Conservation (phyloP, 2,329 filamentous ascomycete species). For the Teratosphaeria pseudoeucalypti region DNA sequence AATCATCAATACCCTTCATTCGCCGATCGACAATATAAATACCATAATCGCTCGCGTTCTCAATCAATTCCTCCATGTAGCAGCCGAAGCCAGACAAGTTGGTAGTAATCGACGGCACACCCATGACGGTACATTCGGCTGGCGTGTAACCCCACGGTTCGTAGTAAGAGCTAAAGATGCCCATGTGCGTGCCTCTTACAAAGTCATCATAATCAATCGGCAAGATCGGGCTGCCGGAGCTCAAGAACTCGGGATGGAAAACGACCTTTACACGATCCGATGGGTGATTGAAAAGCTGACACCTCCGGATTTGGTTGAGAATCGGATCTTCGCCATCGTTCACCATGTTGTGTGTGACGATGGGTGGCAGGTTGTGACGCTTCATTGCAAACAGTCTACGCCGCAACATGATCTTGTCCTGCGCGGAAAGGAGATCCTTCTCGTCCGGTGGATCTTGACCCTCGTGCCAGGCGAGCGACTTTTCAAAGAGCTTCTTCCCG, state of each 20-base stretch:
- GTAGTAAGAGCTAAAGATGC: conserved; percentile 95
- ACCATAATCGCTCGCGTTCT: conserved; percentile 94
- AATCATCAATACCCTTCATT: conserved; percentile 92
- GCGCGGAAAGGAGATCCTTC: conserved; percentile 85
- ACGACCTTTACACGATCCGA: conserved; percentile 92
- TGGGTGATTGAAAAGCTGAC: conserved; percentile 94
- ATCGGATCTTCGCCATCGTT: conserved; percentile 91
- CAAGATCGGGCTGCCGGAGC: conserved; percentile 87
- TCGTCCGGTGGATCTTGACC: conserved; percentile 89
- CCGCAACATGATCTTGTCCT: conserved; percentile 86
- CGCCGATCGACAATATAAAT: conserved; percentile 98
- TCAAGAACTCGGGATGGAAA: conserved; percentile 97
- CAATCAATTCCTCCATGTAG: conserved; percentile 98
- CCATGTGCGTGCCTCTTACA: conserved; percentile 89
- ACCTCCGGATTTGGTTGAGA: conserved; percentile 87
- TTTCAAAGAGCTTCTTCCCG: conserved; percentile 87
- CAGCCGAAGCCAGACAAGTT: conserved; percentile 97
- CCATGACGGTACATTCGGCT: conserved; percentile 97
- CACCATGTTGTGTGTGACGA: conserved; percentile 98
- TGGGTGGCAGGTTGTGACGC: conserved; percentile 75
- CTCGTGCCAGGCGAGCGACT: conserved; percentile 89
- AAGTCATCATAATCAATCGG: conserved; percentile 98
- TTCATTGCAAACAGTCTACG: conserved; percentile 95
- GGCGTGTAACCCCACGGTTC: conserved; percentile 99
- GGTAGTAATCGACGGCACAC: conserved; percentile 94